Percentiles rank a stretch among this genome's conserved stretches.
phyloP scores from a whole-genome alignment of 371 early-diverging fungal genomes.

The Thermomucor indicae-seudaticae region DNA sequence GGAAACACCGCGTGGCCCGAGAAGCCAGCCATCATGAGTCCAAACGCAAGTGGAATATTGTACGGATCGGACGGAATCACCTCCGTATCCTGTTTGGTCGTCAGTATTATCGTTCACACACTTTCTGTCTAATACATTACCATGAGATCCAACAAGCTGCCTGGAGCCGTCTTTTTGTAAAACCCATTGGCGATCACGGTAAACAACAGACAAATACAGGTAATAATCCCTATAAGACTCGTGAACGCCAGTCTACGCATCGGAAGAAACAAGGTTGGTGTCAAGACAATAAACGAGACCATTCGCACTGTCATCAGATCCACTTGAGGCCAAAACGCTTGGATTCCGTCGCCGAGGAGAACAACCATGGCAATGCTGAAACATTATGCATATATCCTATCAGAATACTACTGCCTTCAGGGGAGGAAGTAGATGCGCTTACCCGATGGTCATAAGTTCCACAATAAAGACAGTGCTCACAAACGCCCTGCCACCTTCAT shows the following conservation, averaged over 20 bases:
- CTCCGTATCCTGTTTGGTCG: constrained; percentile 16
- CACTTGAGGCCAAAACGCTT: constrained; percentile 17
- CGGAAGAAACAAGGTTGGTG: constrained; percentile 29
- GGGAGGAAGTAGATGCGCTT: background rate
- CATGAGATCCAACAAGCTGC: constrained; percentile 50
- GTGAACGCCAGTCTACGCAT: constrained; percentile 41
- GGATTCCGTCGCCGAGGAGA: constrained; percentile 27
- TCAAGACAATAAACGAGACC: constrained; percentile 19
- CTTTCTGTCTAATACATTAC: constrained; percentile 8
- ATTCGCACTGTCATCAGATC: constrained; percentile 15
- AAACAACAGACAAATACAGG: constrained; percentile 23
- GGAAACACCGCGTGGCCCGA: constrained; percentile 66
- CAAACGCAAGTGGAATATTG: constrained; percentile 23
- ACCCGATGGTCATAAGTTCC: constrained; percentile 58
- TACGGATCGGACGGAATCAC: constrained; percentile 13
- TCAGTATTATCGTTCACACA: background rate
- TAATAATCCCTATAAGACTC: constrained; percentile 41
- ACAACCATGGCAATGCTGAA: constrained; percentile 29
- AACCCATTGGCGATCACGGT: constrained; percentile 42
- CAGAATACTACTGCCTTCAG: background rate
- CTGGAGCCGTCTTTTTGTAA: constrained; percentile 38
- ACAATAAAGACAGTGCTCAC: constrained; percentile 48
- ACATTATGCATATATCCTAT: background rate
- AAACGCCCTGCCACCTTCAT: constrained; percentile 38
- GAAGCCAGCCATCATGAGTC: constrained; percentile 33